Conservation (phyloP, 1,284 basidiomycete species). For the Chiua sp. region DNA sequence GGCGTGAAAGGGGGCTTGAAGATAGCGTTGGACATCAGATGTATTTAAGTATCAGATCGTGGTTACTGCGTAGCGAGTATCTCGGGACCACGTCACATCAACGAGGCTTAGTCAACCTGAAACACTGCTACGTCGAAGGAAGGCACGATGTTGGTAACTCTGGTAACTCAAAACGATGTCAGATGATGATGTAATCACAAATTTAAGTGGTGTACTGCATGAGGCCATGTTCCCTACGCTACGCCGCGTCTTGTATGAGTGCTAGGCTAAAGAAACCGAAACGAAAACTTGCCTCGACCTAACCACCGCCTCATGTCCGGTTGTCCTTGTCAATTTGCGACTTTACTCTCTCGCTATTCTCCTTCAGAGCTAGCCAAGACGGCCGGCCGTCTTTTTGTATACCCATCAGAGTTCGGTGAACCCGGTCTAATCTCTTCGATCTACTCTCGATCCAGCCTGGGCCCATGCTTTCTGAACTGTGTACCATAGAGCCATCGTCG, state of each 20-base stretch:
- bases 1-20: neutral
- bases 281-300: slow-evolving; percentile 38
- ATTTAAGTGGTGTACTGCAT: neutral
- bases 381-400: slow-evolving; percentile 50
- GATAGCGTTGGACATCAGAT: neutral
- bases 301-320: slow-evolving; percentile 47
- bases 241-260: slow-evolving; percentile 8
- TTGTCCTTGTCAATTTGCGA: slow-evolving; percentile 34
- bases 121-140: neutral
- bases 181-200: slow-evolving; percentile 2
- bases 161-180: too few species aligned
- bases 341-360: slow-evolving; percentile 44
- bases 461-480: slow-evolving; percentile 30
- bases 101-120: neutral
- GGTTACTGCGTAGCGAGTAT: neutral
- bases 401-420: slow-evolving; percentile 66
- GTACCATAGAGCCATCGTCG: slow-evolving; percentile 14
- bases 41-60: neutral
- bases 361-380: slow-evolving; percentile 60
- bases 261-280: neutral
- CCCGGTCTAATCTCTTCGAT: slow-evolving; percentile 48
- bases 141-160: too few species aligned
- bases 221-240: neutral
- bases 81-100: neutral
- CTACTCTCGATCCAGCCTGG: slow-evolving; percentile 43